Conservation (phyloP, 2,329 filamentous ascomycete species). For the Sporothrix pallida region DNA sequence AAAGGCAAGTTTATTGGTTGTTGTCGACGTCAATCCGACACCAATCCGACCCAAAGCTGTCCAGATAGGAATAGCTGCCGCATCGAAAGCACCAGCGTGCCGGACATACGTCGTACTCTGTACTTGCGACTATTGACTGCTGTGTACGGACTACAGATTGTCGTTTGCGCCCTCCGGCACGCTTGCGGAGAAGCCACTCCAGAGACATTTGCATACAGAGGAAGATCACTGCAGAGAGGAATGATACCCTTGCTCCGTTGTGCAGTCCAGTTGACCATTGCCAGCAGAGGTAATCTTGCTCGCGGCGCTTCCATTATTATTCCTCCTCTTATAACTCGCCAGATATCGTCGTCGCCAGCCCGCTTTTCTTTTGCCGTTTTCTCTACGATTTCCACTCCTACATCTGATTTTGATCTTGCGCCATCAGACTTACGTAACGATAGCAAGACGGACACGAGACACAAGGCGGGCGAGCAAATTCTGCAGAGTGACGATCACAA, state of each 20-base stretch:
- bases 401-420: background rate
- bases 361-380: too few species aligned
- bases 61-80: background rate
- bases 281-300: background rate
- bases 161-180: background rate
- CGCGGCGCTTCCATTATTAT: background rate
- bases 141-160: background rate
- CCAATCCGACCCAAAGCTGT: background rate
- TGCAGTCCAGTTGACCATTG: background rate
- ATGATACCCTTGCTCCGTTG: conserved; percentile 24
- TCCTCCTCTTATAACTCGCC: background rate
- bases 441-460: background rate
- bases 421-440: background rate
- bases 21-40: background rate
- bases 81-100: background rate
- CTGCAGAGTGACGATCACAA: background rate
- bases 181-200: background rate
- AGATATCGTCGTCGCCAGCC: background rate
- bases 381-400: background rate
- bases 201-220: background rate
- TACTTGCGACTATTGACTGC: too few species aligned
- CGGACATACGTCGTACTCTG: background rate
- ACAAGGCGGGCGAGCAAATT: background rate
- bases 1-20: background rate
- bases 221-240: background rate